These are phyloP conservation scores for Flagelloscypha sp. DNA, from an alignment of 768 basidiomycete species.

Conservation along the genomic window DNA sequence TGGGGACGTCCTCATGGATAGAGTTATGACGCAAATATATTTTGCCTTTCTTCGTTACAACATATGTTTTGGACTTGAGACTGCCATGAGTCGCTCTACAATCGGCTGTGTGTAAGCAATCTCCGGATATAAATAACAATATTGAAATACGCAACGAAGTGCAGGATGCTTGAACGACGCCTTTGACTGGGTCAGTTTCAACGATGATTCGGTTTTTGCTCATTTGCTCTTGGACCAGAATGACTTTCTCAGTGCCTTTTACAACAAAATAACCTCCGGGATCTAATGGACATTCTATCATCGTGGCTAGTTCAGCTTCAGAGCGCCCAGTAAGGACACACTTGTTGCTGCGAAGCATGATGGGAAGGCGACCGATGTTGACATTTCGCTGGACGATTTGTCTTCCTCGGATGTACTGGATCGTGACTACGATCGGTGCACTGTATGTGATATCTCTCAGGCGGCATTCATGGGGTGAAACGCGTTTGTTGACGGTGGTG, in stretches of 20 bases:
- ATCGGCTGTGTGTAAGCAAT: slow-evolving; percentile 8
- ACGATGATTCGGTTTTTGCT: slow-evolving; percentile 99
- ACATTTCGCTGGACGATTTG: slow-evolving; percentile 83
- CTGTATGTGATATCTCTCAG: slow-evolving; percentile 92
- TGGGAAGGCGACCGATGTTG: slow-evolving; percentile 84
- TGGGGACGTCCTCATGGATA: slow-evolving; percentile 93
- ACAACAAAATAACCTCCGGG: slow-evolving; percentile 99
- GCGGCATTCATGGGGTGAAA: slow-evolving; percentile 96
- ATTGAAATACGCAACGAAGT: slow-evolving; percentile 66
- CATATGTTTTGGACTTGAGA: slow-evolving; percentile 95
- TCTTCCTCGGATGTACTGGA: slow-evolving; percentile 90
- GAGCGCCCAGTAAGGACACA: slow-evolving; percentile 77
- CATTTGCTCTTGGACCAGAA: slow-evolving; percentile 95
- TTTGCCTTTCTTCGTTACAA: slow-evolving; percentile 88
- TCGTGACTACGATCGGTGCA: slow-evolving; percentile 87
- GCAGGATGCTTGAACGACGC: slow-evolving; percentile 88
- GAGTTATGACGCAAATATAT: slow-evolving; percentile 98
- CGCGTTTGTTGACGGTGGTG: slow-evolving; percentile 65
- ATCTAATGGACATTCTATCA: slow-evolving; percentile 96
- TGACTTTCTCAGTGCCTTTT: slow-evolving; percentile 98
- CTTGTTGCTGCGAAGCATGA: slow-evolving; percentile 95
- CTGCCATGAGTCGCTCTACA: slow-evolving; percentile 71
- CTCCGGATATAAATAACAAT: slow-evolving; percentile 1
- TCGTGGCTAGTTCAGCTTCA: slow-evolving; percentile 79
- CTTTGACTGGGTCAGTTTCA: slow-evolving; percentile 86